Conservation (phyloP, 2,329 filamentous ascomycete species). For the Penicillium sp. region DNA sequence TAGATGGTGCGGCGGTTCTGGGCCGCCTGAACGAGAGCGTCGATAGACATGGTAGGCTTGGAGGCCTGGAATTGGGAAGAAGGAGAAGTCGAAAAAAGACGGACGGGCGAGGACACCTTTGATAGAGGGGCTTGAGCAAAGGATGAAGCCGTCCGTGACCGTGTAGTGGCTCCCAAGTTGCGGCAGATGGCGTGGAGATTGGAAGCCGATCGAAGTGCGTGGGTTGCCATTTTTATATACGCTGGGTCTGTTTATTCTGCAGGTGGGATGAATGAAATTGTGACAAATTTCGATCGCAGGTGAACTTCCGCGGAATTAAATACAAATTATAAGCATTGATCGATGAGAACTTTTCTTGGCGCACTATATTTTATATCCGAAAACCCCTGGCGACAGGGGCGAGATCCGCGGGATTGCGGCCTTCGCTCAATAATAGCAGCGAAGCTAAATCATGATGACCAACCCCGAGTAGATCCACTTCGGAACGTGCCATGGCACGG, state of each 20-base stretch:
- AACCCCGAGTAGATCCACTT: neutral
- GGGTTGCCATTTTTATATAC: conserved; percentile 12
- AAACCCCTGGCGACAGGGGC: neutral
- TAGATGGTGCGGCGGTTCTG: conserved; percentile 40
- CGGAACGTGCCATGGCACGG: neutral
- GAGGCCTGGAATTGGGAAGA: neutral
- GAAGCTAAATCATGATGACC: neutral
- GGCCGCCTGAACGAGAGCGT: conserved; percentile 31
- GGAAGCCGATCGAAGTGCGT: conserved; percentile 14
- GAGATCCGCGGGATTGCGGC: conserved; percentile 1
- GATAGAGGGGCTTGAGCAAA: conserved; percentile 6
- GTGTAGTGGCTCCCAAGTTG: conserved; percentile 9
- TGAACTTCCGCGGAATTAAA: neutral
- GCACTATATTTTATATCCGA: neutral
- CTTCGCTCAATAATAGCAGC: neutral
- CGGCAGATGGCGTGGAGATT: conserved; percentile 13
- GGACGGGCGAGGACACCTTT: conserved; percentile 32
- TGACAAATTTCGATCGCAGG: neutral
- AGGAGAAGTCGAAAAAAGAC: conserved; percentile 17
- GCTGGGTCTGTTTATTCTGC: neutral
- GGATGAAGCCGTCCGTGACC: neutral
- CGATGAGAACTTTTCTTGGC: neutral
- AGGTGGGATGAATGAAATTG: neutral
- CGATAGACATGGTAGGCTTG: conserved; percentile 15
- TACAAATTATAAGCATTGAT: neutral